Conservation (phyloP, 805 yeast genomes). For the Lipomyces yamadae region DNA sequence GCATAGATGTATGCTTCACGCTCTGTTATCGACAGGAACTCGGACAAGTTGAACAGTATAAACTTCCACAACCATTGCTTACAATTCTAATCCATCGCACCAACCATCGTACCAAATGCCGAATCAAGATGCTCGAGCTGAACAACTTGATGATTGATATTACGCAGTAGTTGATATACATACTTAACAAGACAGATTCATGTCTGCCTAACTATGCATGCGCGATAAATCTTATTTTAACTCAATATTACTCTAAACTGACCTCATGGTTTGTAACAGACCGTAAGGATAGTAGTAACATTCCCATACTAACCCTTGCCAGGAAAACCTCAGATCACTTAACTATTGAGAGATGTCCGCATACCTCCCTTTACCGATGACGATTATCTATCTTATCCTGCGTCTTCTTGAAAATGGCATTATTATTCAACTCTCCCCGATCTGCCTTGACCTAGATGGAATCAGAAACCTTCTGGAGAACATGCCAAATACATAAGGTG, state of each 20-base stretch:
- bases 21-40: not conserved
- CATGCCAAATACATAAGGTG: not conserved
- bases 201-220: too few relatives aligned
- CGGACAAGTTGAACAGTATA: not conserved
- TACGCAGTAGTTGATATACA: not conserved
- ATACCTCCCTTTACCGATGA: not conserved
- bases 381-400: not conserved
- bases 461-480: not conserved
- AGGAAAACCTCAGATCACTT: not conserved
- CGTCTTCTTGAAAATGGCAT: not conserved
- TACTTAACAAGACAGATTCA: not conserved
- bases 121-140: not conserved
- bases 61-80: not conserved
- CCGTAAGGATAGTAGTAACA: not conserved
- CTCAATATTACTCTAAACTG: not conserved
- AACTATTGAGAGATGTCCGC: not conserved
- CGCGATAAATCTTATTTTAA: not conserved
- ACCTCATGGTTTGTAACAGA: not conserved
- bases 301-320: not conserved
- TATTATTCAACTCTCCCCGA: not conserved
- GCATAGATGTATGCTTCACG: not conserved
- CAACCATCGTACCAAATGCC: not conserved
- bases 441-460: not conserved
- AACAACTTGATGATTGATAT: not conserved
- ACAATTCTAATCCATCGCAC: not conserved